A percentile compares a stretch with the other conserved stretches of the same genome.
Conservation (phyloP, 352 stramenopile genomes). For the Phytopythium mirpurense region DNA sequence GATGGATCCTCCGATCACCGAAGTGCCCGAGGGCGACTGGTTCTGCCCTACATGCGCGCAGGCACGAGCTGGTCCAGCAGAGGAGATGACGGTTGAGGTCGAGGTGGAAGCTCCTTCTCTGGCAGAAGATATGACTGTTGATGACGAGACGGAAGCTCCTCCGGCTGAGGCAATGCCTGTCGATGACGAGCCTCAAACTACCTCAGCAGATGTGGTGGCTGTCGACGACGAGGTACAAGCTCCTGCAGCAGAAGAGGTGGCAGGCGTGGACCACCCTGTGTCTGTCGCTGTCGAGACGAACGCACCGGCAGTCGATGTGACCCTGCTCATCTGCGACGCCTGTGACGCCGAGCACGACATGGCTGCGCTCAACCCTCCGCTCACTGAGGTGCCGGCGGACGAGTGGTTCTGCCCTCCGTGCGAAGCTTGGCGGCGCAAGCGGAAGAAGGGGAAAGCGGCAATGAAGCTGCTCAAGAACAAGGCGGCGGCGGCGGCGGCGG, state of each 20-base stretch:
- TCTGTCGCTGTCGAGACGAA: not conserved
- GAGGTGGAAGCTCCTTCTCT: no score
- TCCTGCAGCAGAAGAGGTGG: not conserved
- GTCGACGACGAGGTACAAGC: not conserved
- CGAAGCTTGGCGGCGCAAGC: slow-evolving; percentile 1
- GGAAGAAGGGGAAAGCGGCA: slow-evolving; percentile 2
- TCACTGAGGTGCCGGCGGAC: slow-evolving; percentile 18
- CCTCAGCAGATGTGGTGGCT: no score
- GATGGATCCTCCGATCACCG: slow-evolving; percentile 32
- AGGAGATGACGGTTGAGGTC: not conserved
- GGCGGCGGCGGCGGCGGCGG: not conserved
- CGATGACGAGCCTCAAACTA: no score
- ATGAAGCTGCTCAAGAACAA: slow-evolving; percentile 10
- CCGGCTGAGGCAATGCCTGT: no score
- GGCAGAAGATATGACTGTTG: no score
- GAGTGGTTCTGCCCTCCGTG: slow-evolving; percentile 37
- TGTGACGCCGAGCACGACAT: slow-evolving; percentile 29
- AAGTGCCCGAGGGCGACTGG: slow-evolving; percentile 40
- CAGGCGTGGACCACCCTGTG: not conserved
- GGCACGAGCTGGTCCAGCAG: not conserved
- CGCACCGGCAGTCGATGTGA: slow-evolving; percentile 3
- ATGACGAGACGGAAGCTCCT: no score
- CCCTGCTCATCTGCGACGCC: slow-evolving; percentile 29
- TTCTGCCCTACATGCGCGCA: slow-evolving; percentile 9
- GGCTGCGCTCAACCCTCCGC: slow-evolving; percentile 16